Evolutionary conservation across 192 early-diverging fungal species (phyloP).

Genomic region (Mortierella claussenii): DNA sequence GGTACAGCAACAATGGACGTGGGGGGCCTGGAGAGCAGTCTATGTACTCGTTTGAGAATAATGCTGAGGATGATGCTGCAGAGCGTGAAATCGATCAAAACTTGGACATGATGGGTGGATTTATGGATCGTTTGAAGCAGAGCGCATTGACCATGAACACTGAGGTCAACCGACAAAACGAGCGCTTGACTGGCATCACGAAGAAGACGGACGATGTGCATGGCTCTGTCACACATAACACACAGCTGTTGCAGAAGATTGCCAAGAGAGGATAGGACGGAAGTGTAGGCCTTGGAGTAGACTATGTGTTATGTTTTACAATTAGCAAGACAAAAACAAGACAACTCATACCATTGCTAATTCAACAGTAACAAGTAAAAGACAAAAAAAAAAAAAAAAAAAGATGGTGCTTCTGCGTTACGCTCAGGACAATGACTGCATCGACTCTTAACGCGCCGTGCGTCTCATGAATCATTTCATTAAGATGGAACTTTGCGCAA

Average conservation of each 20-base stretch:
- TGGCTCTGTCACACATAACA: slow-evolving; percentile 44
- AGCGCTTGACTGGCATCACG: slow-evolving; percentile 60
- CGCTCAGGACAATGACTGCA: no score
- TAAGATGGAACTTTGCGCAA: no score
- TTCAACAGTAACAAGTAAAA: no score
- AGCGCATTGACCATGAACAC: slow-evolving; percentile 65
- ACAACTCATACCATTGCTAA: no score
- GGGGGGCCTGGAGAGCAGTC: slow-evolving; percentile 57
- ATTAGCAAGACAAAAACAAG: no score
- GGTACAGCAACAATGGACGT: slow-evolving; percentile 58
- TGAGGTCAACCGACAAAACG: slow-evolving; percentile 72
- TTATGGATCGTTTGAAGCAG: slow-evolving; percentile 66
- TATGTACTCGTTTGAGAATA: slow-evolving; percentile 73
- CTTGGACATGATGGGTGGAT: slow-evolving; percentile 65
- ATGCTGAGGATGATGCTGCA: slow-evolving; percentile 69
- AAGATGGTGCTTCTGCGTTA: not conserved
- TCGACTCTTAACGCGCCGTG: no score
- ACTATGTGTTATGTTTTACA: no score
- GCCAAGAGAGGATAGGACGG: slow-evolving; percentile 44
- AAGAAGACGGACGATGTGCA: slow-evolving; percentile 62
- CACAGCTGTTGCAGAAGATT: slow-evolving; percentile 45
- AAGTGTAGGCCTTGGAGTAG: no score
- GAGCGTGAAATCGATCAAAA: slow-evolving; percentile 79
- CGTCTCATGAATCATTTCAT: no score
- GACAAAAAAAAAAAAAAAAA: not conserved